phyloP scores from a whole-genome alignment of 73 alveolate species.

The Paramecium bursaria region DNA sequence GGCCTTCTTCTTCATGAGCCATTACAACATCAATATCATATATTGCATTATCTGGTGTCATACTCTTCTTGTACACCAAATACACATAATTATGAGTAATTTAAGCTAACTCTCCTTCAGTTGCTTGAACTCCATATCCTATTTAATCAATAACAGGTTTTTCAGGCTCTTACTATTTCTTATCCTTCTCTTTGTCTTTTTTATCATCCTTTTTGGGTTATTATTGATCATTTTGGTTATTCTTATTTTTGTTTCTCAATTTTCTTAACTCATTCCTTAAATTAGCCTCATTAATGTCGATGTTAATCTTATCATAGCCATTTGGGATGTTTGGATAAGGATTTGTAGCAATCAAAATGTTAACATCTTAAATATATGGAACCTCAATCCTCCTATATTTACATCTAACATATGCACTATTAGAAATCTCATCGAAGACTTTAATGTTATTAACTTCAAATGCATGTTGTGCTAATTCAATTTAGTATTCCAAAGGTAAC shows the following conservation, averaged over 20 bases:
- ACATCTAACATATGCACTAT: constrained; percentile 85
- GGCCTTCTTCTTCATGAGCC: constrained; percentile 93
- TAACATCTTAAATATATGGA: constrained; percentile 93
- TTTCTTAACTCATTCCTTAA: constrained; percentile 87
- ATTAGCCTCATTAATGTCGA: constrained; percentile 91
- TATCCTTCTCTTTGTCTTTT: constrained; percentile 83
- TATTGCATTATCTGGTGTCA: constrained; percentile 80
- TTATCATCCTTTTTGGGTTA: constrained; percentile 77
- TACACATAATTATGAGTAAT: constrained; percentile 82
- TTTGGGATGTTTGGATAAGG: constrained; percentile 95
- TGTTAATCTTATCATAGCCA: constrained; percentile 94
- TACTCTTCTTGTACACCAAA: constrained; percentile 75
- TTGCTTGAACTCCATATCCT: constrained; percentile 74
- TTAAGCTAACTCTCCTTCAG: constrained; percentile 83
- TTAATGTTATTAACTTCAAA: constrained; percentile 76
- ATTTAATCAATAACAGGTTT: constrained; percentile 71
- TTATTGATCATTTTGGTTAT: constrained; percentile 59
- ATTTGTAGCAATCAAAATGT: constrained; percentile 89
- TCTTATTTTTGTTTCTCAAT: constrained; percentile 70
- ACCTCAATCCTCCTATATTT: constrained; percentile 94
- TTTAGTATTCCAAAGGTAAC: constrained; percentile 95
- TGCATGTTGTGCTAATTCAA: constrained; percentile 89
- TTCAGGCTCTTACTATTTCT: constrained; percentile 71
- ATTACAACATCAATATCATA: constrained; percentile 80
- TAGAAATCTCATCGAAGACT: constrained; percentile 57